These are phyloP conservation scores for Brassica rapa DNA, from an alignment of 345 rosid genomes.

Conservation along the genomic window DNA sequence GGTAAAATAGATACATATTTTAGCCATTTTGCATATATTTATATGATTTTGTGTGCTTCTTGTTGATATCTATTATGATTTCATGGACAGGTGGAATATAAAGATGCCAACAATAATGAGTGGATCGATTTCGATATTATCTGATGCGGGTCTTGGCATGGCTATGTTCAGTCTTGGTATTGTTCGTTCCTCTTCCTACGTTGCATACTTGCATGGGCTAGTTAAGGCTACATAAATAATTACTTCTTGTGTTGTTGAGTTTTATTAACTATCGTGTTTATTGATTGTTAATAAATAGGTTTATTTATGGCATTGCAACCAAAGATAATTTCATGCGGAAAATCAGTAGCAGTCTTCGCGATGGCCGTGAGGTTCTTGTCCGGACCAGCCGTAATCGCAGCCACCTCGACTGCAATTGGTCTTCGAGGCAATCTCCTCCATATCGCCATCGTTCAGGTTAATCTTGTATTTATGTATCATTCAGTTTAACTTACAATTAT, in stretches of 20 bases:
- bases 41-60: not conserved
- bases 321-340: constrained; percentile 75
- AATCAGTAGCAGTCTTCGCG: constrained; percentile 73
- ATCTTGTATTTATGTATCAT: not conserved
- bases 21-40: not conserved
- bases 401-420: constrained; percentile 77
- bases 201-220: not conserved
- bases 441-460: constrained; percentile 75
- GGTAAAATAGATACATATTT: not conserved
- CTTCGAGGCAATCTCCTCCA: constrained; percentile 72
- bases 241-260: not conserved
- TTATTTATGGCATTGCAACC: constrained; percentile 88
- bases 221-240: not conserved
- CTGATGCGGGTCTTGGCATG: constrained; percentile 86
- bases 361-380: constrained; percentile 84
- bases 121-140: constrained; percentile 75
- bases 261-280: not conserved
- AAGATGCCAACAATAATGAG: constrained; percentile 68
- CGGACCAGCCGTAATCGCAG: constrained; percentile 88
- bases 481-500: not conserved
- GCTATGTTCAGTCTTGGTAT: constrained; percentile 84
- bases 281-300: constrained; percentile 39
- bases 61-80: constrained; percentile 13
- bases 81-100: constrained; percentile 59
- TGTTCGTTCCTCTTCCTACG: not conserved